A percentile compares a stretch with the other conserved stretches of the same genome.
phyloP scores from a whole-genome alignment of 139 green algal species.

The Chlorokybus atmophyticus region DNA sequence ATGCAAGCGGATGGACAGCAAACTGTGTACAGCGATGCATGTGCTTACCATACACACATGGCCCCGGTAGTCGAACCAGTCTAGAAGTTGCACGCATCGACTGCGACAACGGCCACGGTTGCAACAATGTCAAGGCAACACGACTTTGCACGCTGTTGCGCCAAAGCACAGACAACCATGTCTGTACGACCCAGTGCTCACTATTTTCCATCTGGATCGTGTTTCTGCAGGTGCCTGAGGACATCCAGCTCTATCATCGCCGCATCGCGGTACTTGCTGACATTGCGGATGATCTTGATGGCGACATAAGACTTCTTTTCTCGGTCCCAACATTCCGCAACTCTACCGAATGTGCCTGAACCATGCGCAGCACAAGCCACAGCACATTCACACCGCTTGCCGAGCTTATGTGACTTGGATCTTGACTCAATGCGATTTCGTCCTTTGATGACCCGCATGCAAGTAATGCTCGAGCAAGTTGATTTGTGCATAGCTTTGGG shows the following conservation, averaged over 20 bases:
- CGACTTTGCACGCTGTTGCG: not conserved
- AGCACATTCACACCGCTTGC: not conserved
- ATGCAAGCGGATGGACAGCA: no score
- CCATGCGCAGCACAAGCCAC: not conserved
- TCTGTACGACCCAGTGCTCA: no score
- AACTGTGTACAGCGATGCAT: not conserved
- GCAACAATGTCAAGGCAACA: no score
- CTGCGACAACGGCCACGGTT: no score
- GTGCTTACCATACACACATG: constrained; percentile 99
- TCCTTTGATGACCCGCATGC: not conserved
- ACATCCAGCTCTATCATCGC: constrained; percentile 88
- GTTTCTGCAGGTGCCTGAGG: constrained; percentile 16
- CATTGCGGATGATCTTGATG: constrained; percentile 92
- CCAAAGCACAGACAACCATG: no score
- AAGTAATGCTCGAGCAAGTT: not conserved
- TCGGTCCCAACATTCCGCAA: constrained; percentile 97
- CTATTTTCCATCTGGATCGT: constrained; percentile 7
- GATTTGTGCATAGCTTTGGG: not conserved
- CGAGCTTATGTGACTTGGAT: not conserved
- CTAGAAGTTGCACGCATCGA: constrained; percentile 59
- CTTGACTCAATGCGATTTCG: not conserved
- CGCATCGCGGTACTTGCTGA: constrained; percentile 91
- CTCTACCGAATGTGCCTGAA: constrained; percentile 78
- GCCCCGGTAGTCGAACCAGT: constrained; percentile 94
- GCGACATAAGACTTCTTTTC: constrained; percentile 41